Conservation (phyloP, 192 early-diverging fungal genomes). For the Oehlia diaphana region DNA sequence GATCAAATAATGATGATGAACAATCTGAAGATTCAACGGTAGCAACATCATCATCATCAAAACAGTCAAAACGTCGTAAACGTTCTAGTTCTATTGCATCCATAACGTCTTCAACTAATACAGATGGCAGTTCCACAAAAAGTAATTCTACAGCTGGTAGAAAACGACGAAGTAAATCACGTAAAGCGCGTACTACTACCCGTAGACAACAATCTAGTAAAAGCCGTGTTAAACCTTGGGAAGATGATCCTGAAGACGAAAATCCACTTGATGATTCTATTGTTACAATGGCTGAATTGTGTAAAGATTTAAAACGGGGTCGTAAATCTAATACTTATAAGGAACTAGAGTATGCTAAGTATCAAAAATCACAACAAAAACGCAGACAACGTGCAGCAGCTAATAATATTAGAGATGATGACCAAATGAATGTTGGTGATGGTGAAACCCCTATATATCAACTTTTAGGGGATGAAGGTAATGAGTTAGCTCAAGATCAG, state of each 20-base stretch:
- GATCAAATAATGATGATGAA: background rate
- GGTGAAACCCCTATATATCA: background rate
- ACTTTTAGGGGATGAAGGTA: background rate
- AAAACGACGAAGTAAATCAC: background rate
- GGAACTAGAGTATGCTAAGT: slow-evolving; percentile 12
- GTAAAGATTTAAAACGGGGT: slow-evolving; percentile 24
- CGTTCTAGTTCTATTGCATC: background rate
- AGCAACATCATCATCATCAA: background rate
- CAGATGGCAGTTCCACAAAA: background rate
- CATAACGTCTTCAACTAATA: background rate
- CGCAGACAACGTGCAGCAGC: background rate
- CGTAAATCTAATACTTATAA: slow-evolving; percentile 26
- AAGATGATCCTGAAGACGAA: slow-evolving; percentile 30
- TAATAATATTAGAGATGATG: background rate
- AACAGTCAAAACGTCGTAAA: background rate
- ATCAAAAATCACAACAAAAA: slow-evolving; percentile 18
- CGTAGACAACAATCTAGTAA: background rate
- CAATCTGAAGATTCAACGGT: background rate
- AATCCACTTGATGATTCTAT: slow-evolving; percentile 13
- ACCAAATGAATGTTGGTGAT: background rate
- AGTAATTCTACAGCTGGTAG: background rate
- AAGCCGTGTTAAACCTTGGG: slow-evolving; percentile 17
- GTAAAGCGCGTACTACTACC: background rate
- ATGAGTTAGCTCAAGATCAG: background rate
- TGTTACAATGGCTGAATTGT: slow-evolving; percentile 27